Evolutionary conservation across 225 moss, liverwort and hornwort species (phyloP), one percentile per base, ranked within the genome.

Genomic region (Physcomitrium patens): DNA sequence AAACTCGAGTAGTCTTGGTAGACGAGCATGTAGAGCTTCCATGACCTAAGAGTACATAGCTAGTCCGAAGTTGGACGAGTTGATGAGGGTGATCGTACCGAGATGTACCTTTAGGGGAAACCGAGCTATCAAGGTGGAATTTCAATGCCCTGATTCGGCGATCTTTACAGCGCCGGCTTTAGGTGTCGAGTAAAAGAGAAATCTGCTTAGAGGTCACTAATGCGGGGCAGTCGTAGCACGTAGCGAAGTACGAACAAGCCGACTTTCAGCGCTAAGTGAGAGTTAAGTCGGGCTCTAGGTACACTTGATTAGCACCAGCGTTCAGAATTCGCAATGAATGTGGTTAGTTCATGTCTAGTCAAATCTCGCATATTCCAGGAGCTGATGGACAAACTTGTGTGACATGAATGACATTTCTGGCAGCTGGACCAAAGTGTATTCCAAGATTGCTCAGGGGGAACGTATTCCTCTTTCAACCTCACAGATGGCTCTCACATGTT

Each of bases 341-440:
- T 2, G 48, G 65, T 46, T 57, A 56, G 72, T 57, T 68, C 43
- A 43, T 44, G 73, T 70, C 78, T 71, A 78, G 68, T 5, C 44
- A 71, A 26, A 41, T 63, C 24, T 56, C 56, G 8, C 20, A 68
- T 15, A n/a, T 45, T 44, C 45, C 43, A 52, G 41, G 13, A n/a
- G 7, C 10, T 41, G 46, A 48, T 17, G 43, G 57, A 52, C 45
- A 23, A 62, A 52, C 59, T 16, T 63, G 69, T 65, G n/a, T 9
- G 31, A 37, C 31, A 20, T 43, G 18, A 41, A 50, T 66, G 72
- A 18, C 43, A 58, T 46, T 63, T 61, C 12, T 69, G 85, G 89
- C 84, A 96, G 96, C 51, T 92, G 83, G 96, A 96, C 73, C 64
- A 76, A 63, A 76, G 37, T n/a, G 74, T 65, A 45, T 78, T 69